Evolutionary conservation across 805 yeast species (phyloP).

Genomic region (Monosporozyma servazzii): DNA sequence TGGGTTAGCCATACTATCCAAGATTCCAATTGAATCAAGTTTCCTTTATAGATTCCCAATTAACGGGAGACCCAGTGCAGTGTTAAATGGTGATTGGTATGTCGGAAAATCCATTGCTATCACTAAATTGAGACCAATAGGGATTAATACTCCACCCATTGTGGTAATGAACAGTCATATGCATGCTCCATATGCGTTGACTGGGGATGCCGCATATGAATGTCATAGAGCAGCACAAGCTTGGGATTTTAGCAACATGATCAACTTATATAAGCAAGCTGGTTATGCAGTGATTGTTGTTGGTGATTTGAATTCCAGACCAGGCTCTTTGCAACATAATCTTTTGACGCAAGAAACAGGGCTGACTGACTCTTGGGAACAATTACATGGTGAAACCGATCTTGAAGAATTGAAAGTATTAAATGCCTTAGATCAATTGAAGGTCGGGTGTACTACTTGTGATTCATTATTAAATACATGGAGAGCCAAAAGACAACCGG

Average conservation of each 20-base stretch:
- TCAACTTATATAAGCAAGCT: constrained; percentile 49
- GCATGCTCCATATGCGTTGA: constrained; percentile 87
- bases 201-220: constrained; percentile 81
- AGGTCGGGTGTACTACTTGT: constrained; percentile 77
- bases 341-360: constrained; percentile 63
- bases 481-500: constrained; percentile 41
- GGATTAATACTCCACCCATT: constrained; percentile 34
- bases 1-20: constrained; percentile 77
- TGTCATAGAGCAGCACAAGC: constrained; percentile 94
- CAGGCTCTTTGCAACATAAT: constrained; percentile 74
- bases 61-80: constrained; percentile 90
- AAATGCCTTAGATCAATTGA: constrained; percentile 54
- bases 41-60: constrained; percentile 79
- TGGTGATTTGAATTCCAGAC: constrained; percentile 87
- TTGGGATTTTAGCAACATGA: constrained; percentile 79
- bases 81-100: constrained; percentile 92
- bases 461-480: constrained; percentile 83
- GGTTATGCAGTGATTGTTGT: constrained; percentile 84
- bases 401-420: constrained; percentile 36
- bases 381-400: constrained; percentile 43
- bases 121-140: constrained; percentile 49
- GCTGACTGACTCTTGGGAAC: constrained; percentile 76
- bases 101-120: constrained; percentile 88
- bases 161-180: constrained; percentile 86
- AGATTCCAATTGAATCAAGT: constrained; percentile 72